Evolutionary conservation across 2,329 filamentous ascomycete genomes (phyloP).

Genomic region (Penicillium frequentans): DNA sequence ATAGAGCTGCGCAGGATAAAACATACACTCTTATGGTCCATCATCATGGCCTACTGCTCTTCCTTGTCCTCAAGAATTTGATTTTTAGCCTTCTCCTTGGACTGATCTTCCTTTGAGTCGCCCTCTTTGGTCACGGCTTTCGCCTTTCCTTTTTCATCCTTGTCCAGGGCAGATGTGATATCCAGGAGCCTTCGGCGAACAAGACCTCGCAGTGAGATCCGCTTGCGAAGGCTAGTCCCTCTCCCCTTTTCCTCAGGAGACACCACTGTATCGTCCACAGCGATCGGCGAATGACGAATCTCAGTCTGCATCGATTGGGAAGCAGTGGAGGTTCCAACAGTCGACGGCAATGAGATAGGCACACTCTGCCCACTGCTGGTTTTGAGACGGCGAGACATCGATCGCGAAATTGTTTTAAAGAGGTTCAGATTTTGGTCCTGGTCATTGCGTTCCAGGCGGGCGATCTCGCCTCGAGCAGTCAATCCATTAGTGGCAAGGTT

Average conservation of each 20-base stretch:
- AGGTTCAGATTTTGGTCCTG: slow-evolving; percentile 42
- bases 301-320: not conserved
- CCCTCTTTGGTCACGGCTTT: not conserved
- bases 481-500: slow-evolving; percentile 69
- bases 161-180: not conserved
- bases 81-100: not conserved
- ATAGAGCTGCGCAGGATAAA: not conserved
- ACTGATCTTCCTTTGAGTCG: not conserved
- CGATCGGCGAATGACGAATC: not conserved
- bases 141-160: not conserved
- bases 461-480: slow-evolving; percentile 68
- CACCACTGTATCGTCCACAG: not conserved
- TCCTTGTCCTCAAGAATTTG: not conserved
- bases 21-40: not conserved
- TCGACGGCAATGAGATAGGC: slow-evolving; percentile 16
- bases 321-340: not conserved
- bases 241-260: slow-evolving; percentile 11
- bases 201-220: slow-evolving; percentile 13
- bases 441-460: slow-evolving; percentile 54
- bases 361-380: slow-evolving; percentile 28
- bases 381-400: slow-evolving; percentile 39
- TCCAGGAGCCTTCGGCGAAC: slow-evolving; percentile 9
- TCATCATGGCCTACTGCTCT: not conserved
- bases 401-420: slow-evolving; percentile 41
- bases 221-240: slow-evolving; percentile 6